Evolutionary conservation across 1,284 basidiomycete species (phyloP).

Genomic region (Cryptococcus sp.): DNA sequence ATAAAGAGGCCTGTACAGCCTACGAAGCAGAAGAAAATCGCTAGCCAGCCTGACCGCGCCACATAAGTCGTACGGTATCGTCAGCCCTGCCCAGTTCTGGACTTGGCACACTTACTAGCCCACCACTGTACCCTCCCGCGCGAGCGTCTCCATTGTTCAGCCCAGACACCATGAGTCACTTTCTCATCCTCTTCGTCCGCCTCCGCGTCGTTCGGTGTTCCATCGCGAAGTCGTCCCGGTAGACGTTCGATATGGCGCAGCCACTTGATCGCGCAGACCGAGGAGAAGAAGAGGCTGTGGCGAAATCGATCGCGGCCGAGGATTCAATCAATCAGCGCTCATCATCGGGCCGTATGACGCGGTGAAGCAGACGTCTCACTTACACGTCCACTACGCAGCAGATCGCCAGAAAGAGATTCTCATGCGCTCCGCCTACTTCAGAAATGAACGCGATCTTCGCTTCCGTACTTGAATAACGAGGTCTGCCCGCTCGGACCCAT

Average conservation of each 20-base stretch:
- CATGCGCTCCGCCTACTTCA: slow-evolving; percentile 53
- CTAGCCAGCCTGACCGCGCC: slow-evolving; percentile 50
- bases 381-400: slow-evolving; percentile 24
- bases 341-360: background rate
- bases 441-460: slow-evolving; percentile 55
- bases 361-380: slow-evolving; percentile 4
- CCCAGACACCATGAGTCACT: too few relatives aligned
- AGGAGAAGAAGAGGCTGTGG: slow-evolving; percentile 46
- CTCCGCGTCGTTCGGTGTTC: slow-evolving; percentile 21
- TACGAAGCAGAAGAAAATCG: slow-evolving; percentile 54
- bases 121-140: too few relatives aligned
- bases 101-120: too few relatives aligned
- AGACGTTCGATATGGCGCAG: slow-evolving; percentile 56
- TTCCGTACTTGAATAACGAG: slow-evolving; percentile 46
- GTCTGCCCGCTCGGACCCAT: slow-evolving; percentile 51
- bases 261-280: slow-evolving; percentile 55
- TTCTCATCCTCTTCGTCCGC: too few relatives aligned
- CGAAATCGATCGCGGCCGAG: too few relatives aligned
- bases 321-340: background rate
- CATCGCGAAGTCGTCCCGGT: slow-evolving; percentile 50
- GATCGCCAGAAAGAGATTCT: slow-evolving; percentile 52
- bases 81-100: background rate
- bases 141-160: too few relatives aligned
- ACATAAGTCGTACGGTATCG: background rate
- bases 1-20: slow-evolving; percentile 55